Percentiles rank a stretch among this genome's conserved stretches.
Evolutionary conservation across 1,284 basidiomycete species (phyloP).

Genomic region (Porogramme epimiltina): DNA sequence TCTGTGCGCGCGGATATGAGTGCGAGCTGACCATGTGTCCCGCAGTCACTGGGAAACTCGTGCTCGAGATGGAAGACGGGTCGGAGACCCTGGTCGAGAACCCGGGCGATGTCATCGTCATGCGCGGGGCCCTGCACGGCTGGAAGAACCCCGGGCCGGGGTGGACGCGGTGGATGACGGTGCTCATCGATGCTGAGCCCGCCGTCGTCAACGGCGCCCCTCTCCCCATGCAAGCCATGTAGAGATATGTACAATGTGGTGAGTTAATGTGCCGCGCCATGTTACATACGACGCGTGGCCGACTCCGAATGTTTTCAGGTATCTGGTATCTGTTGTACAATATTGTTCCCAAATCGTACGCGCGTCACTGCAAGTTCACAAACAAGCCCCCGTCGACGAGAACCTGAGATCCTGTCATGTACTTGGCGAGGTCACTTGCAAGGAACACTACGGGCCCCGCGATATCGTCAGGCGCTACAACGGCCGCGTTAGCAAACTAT

Average conservation of each 20-base stretch:
- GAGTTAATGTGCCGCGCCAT: too few relatives aligned
- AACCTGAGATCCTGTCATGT: constrained; percentile 71
- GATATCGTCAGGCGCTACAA: constrained; percentile 67
- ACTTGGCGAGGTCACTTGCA: constrained; percentile 73
- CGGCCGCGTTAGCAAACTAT: constrained; percentile 4
- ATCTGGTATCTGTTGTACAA: too few relatives aligned
- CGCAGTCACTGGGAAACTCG: constrained; percentile 55
- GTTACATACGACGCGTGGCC: too few relatives aligned
- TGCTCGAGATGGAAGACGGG: constrained; percentile 59
- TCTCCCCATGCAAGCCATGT: constrained; percentile 24
- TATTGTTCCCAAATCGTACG: not conserved
- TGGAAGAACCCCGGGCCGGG: constrained; percentile 58
- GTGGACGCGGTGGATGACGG: constrained; percentile 56
- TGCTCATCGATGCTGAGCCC: constrained; percentile 57
- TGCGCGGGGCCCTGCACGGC: constrained; percentile 60
- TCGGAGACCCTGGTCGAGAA: constrained; percentile 53
- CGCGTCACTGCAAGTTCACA: constrained; percentile 71
- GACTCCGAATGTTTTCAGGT: too few relatives aligned
- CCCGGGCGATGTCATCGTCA: constrained; percentile 58
- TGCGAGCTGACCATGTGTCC: not conserved
- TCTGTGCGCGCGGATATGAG: not conserved
- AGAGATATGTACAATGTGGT: too few relatives aligned
- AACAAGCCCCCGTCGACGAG: constrained; percentile 81
- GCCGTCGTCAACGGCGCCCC: constrained; percentile 46
- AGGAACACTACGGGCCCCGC: constrained; percentile 80